These are phyloP conservation scores for Pyrus hybrid DNA, from an alignment of 331 rosid genomes.

Conservation along the genomic window DNA sequence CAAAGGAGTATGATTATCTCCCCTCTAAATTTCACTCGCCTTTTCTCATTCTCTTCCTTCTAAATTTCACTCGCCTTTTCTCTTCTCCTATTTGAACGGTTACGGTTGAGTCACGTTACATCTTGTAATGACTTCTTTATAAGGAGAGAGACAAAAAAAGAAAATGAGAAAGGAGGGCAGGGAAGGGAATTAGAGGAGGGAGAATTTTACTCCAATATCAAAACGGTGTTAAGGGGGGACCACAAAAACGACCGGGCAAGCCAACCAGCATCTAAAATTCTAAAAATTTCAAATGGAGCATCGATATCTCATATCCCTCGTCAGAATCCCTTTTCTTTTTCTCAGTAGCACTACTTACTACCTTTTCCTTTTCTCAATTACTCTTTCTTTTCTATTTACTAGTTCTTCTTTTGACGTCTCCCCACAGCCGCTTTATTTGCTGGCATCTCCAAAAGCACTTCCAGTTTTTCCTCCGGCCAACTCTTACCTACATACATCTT, in stretches of 20 bases:
- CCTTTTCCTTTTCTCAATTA: constrained; percentile 30
- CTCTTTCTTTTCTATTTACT: not conserved
- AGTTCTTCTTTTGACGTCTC: not conserved
- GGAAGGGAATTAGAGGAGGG: no score
- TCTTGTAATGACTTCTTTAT: no score
- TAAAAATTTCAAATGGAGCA: not conserved
- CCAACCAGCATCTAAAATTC: not conserved
- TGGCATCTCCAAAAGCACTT: constrained; percentile 19
- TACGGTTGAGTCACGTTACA: accelerated
- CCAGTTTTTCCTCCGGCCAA: not conserved
- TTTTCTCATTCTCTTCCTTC: no score
- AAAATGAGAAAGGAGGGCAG: no score
- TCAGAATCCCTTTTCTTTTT: not conserved
- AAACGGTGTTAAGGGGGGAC: not conserved
- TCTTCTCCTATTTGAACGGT: no score
- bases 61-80: no score
- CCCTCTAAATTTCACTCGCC: no score
- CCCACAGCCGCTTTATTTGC: constrained; percentile 33
- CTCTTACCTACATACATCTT: not conserved
- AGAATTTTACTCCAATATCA: not conserved
- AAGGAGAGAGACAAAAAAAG: no score
- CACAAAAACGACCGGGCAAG: not conserved
- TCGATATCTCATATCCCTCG: not conserved
- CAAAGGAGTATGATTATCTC: no score
- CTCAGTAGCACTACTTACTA: not conserved